phyloP scores from a whole-genome alignment of 2,329 filamentous ascomycete species.

The Xylariales sp. region DNA sequence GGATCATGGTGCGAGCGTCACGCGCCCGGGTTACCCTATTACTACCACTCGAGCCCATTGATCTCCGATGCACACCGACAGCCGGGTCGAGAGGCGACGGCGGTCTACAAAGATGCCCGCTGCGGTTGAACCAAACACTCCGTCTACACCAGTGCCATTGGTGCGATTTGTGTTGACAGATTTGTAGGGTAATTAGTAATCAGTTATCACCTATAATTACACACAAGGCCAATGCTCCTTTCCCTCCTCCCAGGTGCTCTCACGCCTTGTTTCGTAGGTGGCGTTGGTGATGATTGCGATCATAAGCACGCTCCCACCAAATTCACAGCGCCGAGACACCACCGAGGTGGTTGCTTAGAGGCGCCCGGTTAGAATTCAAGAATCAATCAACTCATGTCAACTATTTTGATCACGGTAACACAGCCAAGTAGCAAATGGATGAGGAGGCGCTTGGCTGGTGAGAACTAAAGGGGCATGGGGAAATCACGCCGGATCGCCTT shows the following conservation, averaged over 20 bases:
- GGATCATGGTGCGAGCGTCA: slow-evolving; percentile 8
- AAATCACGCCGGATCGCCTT: not conserved
- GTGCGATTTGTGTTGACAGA: not conserved
- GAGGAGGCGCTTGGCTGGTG: slow-evolving; percentile 3
- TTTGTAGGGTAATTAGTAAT: not conserved
- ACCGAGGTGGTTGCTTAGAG: slow-evolving; percentile 28
- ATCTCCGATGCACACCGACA: not conserved
- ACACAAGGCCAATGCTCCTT: not conserved
- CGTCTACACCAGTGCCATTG: not conserved
- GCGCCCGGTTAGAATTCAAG: not conserved
- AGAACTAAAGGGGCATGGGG: not conserved
- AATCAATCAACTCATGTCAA: not conserved
- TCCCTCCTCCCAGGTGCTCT: not conserved
- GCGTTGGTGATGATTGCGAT: not conserved
- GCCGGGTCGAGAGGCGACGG: not conserved
- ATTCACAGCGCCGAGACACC: slow-evolving; percentile 20
- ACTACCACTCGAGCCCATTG: not conserved
- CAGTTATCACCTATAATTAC: not conserved
- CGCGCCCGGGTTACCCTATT: slow-evolving; percentile 3
- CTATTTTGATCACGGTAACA: slow-evolving; percentile 2
- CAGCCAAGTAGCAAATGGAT: slow-evolving; percentile 8
- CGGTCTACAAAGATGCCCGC: not conserved
- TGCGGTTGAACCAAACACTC: not conserved
- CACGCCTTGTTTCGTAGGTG: not conserved
- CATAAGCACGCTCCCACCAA: not conserved